Evolutionary conservation across 176 grass and related monocot genomes (phyloP), one percentile per base, ranked within the genome.

Genomic region (Triticum dicoccoides): DNA sequence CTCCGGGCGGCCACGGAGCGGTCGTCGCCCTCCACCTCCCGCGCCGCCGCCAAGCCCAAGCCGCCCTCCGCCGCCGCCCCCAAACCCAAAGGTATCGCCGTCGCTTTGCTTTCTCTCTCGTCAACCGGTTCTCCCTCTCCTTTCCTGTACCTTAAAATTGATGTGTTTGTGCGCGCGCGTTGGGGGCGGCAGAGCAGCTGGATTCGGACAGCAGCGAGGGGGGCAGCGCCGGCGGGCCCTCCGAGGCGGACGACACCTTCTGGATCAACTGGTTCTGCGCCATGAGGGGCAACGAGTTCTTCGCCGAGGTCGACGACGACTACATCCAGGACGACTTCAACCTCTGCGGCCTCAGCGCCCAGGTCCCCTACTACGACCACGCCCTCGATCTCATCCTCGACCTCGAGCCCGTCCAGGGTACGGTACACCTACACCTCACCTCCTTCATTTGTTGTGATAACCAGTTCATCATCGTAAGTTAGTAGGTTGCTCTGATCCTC

Each of bases 301-400:
- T 77, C 9, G 47, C 74, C 2, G 74, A 77, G 74, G 47, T 77
- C 4, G 74, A 77, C 17, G 74, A 77, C 2, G 74, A 77, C 74
- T 77, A 77, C 74, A 77, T 77, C 27, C 74, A 77, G 74, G 74
- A 77, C 15, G 74, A 77, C 17, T 77, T 77, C 74, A 77, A 77
- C 15, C 51, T 77, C 45, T 77, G 74, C 27, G 74, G 74, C 2
- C 24, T 77, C 7, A 54, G 74, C 74, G 5, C 6, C 0, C 74
- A 77, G 8, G 74, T 77, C 8, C 74, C 74, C 2, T 77, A 77
- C 4, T 77, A 77, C 9, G 74, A 77, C 11, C 47, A 77, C 17
- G 74, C 74, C 2, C 45, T 77, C 4, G 74, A 77, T 9, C 74
- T 56, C 47, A 34, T 77, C 14, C 29, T 77, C 15, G 74, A 77